These are phyloP conservation scores for Pythium aquatile DNA, from an alignment of 352 stramenopile genomes.

Conservation along the genomic window DNA sequence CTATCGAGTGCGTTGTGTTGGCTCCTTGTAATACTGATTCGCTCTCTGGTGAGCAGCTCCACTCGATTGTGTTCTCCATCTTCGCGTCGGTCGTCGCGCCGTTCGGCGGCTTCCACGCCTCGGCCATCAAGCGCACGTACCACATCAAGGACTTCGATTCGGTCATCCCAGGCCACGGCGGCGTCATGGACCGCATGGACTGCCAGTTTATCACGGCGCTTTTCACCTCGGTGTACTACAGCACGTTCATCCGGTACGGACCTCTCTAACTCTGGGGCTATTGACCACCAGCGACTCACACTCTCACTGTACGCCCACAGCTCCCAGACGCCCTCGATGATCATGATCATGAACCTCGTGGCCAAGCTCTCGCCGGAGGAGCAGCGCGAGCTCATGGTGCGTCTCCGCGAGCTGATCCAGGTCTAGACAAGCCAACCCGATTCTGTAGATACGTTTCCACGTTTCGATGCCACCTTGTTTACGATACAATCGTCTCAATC, in stretches of 20 bases:
- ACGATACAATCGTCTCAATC: neutral
- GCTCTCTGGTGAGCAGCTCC: slow-evolving; percentile 72
- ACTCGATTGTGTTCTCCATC: slow-evolving; percentile 95
- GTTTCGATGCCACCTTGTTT: slow-evolving; percentile 5
- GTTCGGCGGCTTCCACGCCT: slow-evolving; percentile 99
- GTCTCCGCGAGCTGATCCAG: slow-evolving; percentile 57
- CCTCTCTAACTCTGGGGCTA: neutral
- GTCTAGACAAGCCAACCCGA: slow-evolving; percentile 22
- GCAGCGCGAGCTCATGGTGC: slow-evolving; percentile 65
- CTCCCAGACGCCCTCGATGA: slow-evolving; percentile 58
- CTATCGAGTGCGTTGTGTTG: slow-evolving; percentile 1
- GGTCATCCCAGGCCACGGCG: slow-evolving; percentile 97
- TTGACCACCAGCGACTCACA: neutral
- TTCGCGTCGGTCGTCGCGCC: slow-evolving; percentile 98
- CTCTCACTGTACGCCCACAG: slow-evolving; percentile 27
- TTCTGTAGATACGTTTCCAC: neutral
- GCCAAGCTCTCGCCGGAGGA: slow-evolving; percentile 59
- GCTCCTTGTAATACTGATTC: neutral
- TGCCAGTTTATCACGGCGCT: slow-evolving; percentile 95
- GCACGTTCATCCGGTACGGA: slow-evolving; percentile 92
- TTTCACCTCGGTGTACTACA: slow-evolving; percentile 97
- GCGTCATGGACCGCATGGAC: slow-evolving; percentile 97
- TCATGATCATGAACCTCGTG: slow-evolving; percentile 76
- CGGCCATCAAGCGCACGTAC: slow-evolving; percentile 99
- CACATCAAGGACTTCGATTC: slow-evolving; percentile 99